Base-by-base conservation (phyloP, 148 eudicot species). In the Heliosperma pusillum region DNA sequence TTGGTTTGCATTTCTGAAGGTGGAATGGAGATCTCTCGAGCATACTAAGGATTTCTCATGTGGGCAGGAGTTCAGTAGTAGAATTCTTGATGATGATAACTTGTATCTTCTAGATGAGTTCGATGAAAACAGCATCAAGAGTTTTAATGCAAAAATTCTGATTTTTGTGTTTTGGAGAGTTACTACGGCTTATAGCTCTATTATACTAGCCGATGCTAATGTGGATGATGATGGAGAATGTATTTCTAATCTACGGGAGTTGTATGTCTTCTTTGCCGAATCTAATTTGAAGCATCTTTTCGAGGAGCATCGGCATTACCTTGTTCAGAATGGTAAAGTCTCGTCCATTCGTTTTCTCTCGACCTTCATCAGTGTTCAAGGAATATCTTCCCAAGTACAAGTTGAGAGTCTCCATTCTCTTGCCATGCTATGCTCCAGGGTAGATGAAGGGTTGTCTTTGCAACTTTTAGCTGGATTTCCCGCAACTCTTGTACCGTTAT, bases 391-490 rank as follows among this genome's bases (percentile, higher is more conserved):
- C 76, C 80, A 85, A 67, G 91, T 89, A 36, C 92, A 92, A 80
- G 82, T 87, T 76, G 88, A 88, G 82, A 86, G 93, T 76, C 93
- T 95, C 71, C 86, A 80, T 79, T 85, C 86, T 56, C 83, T 95
- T 71, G 73, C 84, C 40, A 63, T 66, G 69, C 78, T 90, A 26
- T 90, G 91, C 78, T 81, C 92, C 69, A 80, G 83, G 70, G 75
- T 79, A 27, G 90, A 88, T 33, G 96, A 87, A 83, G 78, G 74
- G 66, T 65, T 81, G 58, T 83, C 82, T 76, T 72, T 79, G 26
- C 83, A 87, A 80, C 85, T 90, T 63, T 82, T 90, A 55, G 83
- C 81, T 27, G 92, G 85, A 59, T 92, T 92, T 74, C 91, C 97
- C 57, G 80, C 87, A 19, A 77, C 87, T 77, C 91, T 95, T 77